Evolutionary conservation across 2,329 filamentous ascomycete species (phyloP), one percentile per base, ranked within the genome.

Genomic region (Alternaria panax): DNA sequence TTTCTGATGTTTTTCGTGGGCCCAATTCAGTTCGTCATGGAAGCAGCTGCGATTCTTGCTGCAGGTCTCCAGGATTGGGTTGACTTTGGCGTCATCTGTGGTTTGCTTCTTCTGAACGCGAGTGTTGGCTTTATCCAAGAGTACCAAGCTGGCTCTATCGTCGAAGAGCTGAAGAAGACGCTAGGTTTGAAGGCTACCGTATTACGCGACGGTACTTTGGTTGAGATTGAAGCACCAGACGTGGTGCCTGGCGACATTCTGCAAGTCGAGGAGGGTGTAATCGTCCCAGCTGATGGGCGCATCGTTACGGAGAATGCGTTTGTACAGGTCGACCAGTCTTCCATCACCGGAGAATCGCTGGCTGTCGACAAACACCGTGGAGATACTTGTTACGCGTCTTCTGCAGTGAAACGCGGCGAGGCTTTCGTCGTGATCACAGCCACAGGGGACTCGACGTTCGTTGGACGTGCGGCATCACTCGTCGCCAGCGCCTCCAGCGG

Each of bases 11-110:
- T 91, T 83, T 96, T 96, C 79, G 83, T 95, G 56, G 93, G 93
- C 67, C 93, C 93, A 24, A 94, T 96, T 68, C 92, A 96, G 78
- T 94, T 94, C 80, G 92, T 96, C 77, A 96, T 96, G 92, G 91
- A 94, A 88, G 68, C 87, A 80, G 91, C 92, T 63, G 90, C 90
- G 69, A 84, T 93, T 74, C 86, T 96, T 59, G 92, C 92, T 76
- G 91, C 90, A 63, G 91, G 91, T 87, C 87, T 96, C 41, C 80
- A 91, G 80, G 91, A 95, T 73, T 96, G 92, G 92, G 90, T 96
- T 66, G 92, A 96, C 83, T 94, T 96, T 74, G 92, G 92, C 84
- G 92, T 96, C 75, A 96, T 96, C 69, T 92, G 90, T 79, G 92
- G 83, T 74, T 85, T 96, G 51, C 86, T 96, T 9, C 78, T 96